These are phyloP conservation scores for Chalaropsis thielavioides DNA, from an alignment of 2,329 filamentous ascomycete genomes.

Conservation along the genomic window DNA sequence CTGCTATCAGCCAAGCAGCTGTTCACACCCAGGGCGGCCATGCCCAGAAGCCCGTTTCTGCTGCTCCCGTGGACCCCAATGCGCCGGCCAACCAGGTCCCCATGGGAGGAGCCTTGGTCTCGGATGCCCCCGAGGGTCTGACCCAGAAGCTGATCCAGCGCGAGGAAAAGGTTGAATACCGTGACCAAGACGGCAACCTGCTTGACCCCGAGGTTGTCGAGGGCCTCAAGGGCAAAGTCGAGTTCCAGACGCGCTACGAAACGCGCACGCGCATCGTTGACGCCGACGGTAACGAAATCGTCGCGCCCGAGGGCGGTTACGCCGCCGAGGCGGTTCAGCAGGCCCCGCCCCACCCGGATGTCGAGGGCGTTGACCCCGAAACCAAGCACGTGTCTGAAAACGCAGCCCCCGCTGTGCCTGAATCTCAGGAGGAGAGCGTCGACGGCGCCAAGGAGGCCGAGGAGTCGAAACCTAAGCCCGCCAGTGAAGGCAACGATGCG, in stretches of 20 bases:
- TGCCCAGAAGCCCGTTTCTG: slow-evolving; percentile 22
- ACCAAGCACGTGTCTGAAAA: slow-evolving; percentile 34
- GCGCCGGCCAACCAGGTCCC: slow-evolving; percentile 20
- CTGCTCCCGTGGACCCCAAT: slow-evolving; percentile 20
- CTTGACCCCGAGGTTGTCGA: slow-evolving; percentile 73
- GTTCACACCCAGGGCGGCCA: slow-evolving; percentile 7
- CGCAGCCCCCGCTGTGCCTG: slow-evolving; percentile 25
- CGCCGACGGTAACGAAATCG: slow-evolving; percentile 62
- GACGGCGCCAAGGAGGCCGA: slow-evolving; percentile 46
- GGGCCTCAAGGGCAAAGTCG: slow-evolving; percentile 76
- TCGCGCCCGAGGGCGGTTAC: slow-evolving; percentile 28
- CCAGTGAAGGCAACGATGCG: slow-evolving; percentile 48
- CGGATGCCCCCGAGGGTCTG: slow-evolving; percentile 35
- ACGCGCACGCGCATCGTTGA: slow-evolving; percentile 81
- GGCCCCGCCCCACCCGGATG: slow-evolving; percentile 46
- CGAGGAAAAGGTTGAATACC: slow-evolving; percentile 83
- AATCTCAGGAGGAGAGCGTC: slow-evolving; percentile 33
- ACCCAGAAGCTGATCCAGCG: slow-evolving; percentile 37
- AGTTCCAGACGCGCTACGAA: slow-evolving; percentile 91
- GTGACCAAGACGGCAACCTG: slow-evolving; percentile 84
- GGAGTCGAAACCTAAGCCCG: slow-evolving; percentile 43
- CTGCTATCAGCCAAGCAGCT: slow-evolving; percentile 20
- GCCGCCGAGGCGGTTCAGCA: slow-evolving; percentile 26
- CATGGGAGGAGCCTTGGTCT: slow-evolving; percentile 24
- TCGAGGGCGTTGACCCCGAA: slow-evolving; percentile 45